These are phyloP conservation scores for Eimeria praecox DNA, from an alignment of 169 alveolate genomes.

Conservation along the genomic window DNA sequence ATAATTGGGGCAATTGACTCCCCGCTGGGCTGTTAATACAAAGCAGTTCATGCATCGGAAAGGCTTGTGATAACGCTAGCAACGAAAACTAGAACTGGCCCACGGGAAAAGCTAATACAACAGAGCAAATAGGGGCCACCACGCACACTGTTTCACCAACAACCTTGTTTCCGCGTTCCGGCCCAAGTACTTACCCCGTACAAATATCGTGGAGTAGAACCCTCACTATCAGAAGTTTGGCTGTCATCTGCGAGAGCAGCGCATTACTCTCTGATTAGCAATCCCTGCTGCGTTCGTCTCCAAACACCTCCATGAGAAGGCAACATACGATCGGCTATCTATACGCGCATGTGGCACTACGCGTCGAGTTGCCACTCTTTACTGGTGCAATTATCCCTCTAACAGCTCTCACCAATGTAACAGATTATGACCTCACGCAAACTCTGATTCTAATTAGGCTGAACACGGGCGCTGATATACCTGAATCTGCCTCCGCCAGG, in stretches of 20 bases:
- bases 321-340: neutral
- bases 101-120: neutral
- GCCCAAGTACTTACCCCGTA: slow-evolving; percentile 13
- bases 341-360: neutral
- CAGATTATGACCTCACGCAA: neutral
- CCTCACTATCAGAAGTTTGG: slow-evolving; percentile 52
- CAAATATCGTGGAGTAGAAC: slow-evolving; percentile 32
- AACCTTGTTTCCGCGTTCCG: neutral
- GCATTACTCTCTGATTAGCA: neutral
- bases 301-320: neutral
- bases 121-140: neutral
- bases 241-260: slow-evolving; percentile 45
- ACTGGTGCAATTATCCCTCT: no score
- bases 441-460: neutral
- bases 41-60: neutral
- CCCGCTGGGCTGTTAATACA: slow-evolving; percentile 81
- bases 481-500: slow-evolving; percentile 1
- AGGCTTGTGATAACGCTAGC: neutral
- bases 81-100: neutral
- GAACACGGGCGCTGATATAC: neutral
- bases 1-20: slow-evolving; percentile 87
- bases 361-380: no score
- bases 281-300: neutral
- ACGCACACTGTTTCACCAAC: neutral
- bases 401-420: neutral